Conservation (phyloP, 345 rosid genomes). For the Odontarrhena argentea region DNA sequence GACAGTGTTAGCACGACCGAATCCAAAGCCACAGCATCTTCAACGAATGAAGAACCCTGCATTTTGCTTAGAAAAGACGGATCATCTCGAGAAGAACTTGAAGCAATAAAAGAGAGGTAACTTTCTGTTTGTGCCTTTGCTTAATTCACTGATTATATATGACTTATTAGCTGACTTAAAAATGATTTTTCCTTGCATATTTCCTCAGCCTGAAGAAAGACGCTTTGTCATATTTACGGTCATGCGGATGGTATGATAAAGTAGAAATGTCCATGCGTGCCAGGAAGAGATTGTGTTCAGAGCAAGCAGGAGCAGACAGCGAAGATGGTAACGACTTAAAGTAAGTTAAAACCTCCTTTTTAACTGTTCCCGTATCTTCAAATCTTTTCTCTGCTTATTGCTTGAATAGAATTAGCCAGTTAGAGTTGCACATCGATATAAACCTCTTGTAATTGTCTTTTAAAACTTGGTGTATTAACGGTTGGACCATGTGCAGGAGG, state of each 20-base stretch:
- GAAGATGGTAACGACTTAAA: conserved; percentile 48
- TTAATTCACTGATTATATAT: neutral
- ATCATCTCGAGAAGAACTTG: conserved; percentile 57
- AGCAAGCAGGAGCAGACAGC: conserved; percentile 45
- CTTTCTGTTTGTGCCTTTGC: conserved; percentile 24
- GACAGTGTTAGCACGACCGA: conserved; percentile 37
- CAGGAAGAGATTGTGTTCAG: conserved; percentile 55
- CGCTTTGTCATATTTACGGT: conserved; percentile 57
- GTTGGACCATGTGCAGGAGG: conserved; percentile 56
- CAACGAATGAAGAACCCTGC: conserved; percentile 49
- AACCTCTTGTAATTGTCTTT: neutral
- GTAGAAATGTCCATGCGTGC: conserved; percentile 61
- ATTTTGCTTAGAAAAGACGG: conserved; percentile 65
- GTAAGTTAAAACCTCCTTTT: conserved; percentile 50
- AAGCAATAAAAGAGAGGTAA: conserved; percentile 81
- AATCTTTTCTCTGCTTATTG: neutral
- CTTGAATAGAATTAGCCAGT: neutral
- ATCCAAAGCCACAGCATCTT: conserved; percentile 41
- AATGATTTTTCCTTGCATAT: conserved; percentile 23
- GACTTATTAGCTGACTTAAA: conserved; percentile 17
- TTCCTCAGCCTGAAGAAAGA: conserved; percentile 63
- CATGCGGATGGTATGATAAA: conserved; percentile 73
- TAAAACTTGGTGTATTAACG: neutral
- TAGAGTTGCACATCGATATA: neutral
- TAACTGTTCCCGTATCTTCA: neutral